Evolutionary conservation across 2,329 filamentous ascomycete species (phyloP).

Genomic region (Exophiala alcalophila): DNA sequence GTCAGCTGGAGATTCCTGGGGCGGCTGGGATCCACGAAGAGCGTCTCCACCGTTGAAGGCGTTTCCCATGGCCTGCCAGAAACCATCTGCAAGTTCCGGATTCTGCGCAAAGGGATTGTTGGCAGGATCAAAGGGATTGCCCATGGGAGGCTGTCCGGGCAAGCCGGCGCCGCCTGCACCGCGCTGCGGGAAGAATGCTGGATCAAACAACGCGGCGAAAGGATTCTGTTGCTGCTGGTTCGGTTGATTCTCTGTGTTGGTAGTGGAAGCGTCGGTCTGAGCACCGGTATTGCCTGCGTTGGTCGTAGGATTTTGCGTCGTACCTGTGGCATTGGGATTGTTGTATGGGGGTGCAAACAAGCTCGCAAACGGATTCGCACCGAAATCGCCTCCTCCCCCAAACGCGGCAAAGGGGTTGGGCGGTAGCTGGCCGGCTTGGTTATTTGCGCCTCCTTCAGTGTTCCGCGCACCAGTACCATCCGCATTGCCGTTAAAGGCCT

Average conservation of each 20-base stretch:
- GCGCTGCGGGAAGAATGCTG: constrained; percentile 38
- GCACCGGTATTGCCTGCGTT: neutral
- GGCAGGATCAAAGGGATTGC: constrained; percentile 34
- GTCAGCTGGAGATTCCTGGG: constrained; percentile 68
- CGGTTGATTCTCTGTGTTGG: constrained; percentile 30
- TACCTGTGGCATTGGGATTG: no score
- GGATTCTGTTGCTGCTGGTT: constrained; percentile 56
- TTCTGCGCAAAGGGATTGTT: constrained; percentile 59
- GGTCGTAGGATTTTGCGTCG: constrained; percentile 16
- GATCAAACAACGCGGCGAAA: constrained; percentile 64
- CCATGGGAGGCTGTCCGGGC: constrained; percentile 37
- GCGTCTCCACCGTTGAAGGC: constrained; percentile 43
- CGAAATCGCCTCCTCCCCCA: constrained; percentile 24
- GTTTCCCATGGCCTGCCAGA: constrained; percentile 51
- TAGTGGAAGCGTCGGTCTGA: neutral
- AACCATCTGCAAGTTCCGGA: constrained; percentile 56
- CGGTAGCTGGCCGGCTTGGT: constrained; percentile 36
- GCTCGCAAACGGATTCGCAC: constrained; percentile 66
- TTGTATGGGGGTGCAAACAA: constrained; percentile 53
- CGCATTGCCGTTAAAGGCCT: no score
- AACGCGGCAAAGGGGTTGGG: constrained; percentile 49
- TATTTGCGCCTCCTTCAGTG: constrained; percentile 38
- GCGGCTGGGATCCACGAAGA: constrained; percentile 36
- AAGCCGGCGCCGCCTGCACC: constrained; percentile 24
- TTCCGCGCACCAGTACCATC: constrained; percentile 37